These are phyloP conservation scores for Macrophomina phaseolina DNA, from an alignment of 2,329 filamentous ascomycete genomes.

Conservation along the genomic window DNA sequence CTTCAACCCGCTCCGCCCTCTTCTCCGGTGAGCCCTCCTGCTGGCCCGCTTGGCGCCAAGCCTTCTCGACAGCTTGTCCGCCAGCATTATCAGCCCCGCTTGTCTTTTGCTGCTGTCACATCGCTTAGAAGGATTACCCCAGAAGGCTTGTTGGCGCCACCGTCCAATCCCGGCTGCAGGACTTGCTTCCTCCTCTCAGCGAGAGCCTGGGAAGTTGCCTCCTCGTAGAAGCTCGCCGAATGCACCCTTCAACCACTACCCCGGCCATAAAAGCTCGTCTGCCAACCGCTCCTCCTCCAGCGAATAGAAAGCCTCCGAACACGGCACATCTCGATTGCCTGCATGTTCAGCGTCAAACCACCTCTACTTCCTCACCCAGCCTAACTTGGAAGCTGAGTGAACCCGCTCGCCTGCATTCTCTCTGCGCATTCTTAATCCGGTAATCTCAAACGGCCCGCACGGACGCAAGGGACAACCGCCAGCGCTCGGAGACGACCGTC, in stretches of 20 bases:
- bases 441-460: not conserved
- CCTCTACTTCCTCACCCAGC: not conserved
- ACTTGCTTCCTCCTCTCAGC: not conserved
- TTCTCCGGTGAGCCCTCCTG: not conserved
- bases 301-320: not conserved
- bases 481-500: slow-evolving; percentile 10
- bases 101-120: not conserved
- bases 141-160: slow-evolving; percentile 24
- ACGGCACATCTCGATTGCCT: slow-evolving; percentile 6
- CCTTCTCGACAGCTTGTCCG: not conserved
- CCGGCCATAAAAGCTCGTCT: not conserved
- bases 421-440: not conserved
- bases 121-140: slow-evolving; percentile 22
- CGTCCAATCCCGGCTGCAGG: not conserved
- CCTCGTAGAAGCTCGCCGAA: slow-evolving; percentile 13
- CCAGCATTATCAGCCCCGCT: slow-evolving; percentile 22
- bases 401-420: not conserved
- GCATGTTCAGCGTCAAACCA: not conserved
- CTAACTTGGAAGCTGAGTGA: slow-evolving; percentile 12
- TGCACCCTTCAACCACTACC: not conserved
- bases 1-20: not conserved
- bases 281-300: not conserved
- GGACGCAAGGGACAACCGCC: not conserved
- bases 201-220: slow-evolving; percentile 3
- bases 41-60: slow-evolving; percentile 4